Evolutionary conservation across 108 stramenopile genomes (phyloP).

Genomic region (Cyclotella sp.): DNA sequence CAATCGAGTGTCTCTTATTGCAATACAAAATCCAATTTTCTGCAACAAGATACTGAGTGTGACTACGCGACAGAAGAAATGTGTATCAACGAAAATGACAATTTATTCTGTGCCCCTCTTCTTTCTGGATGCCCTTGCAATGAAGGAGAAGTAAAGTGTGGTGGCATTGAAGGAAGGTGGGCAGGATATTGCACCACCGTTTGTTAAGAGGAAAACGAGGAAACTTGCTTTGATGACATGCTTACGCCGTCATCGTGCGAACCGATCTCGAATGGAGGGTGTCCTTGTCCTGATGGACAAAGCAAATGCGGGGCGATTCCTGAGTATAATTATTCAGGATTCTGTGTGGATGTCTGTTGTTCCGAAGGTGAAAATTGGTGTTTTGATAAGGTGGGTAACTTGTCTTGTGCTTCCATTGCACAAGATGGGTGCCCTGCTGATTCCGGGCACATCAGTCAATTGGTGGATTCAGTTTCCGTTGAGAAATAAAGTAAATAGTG

Average conservation of each 20-base stretch:
- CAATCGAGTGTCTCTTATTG: no score
- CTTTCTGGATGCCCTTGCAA: background rate
- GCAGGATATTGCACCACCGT: conserved; percentile 1
- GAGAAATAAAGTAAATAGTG: no score
- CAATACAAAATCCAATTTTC: no score
- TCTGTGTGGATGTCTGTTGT: background rate
- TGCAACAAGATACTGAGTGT: background rate
- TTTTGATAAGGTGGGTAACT: background rate
- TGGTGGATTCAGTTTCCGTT: no score
- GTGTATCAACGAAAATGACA: background rate
- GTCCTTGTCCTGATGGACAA: conserved; percentile 7
- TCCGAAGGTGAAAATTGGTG: background rate
- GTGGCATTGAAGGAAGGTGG: background rate
- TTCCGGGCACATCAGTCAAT: no score
- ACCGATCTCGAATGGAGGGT: background rate
- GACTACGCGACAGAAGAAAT: background rate
- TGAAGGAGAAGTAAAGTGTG: background rate
- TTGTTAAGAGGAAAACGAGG: background rate
- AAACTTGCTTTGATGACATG: background rate
- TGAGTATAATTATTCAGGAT: background rate
- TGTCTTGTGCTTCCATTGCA: background rate
- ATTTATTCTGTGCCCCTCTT: background rate
- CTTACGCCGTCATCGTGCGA: background rate
- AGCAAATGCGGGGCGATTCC: background rate
- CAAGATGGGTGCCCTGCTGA: background rate